These are phyloP conservation scores for Trametes sp. DNA, from an alignment of 1,284 basidiomycete species.

Conservation along the genomic window DNA sequence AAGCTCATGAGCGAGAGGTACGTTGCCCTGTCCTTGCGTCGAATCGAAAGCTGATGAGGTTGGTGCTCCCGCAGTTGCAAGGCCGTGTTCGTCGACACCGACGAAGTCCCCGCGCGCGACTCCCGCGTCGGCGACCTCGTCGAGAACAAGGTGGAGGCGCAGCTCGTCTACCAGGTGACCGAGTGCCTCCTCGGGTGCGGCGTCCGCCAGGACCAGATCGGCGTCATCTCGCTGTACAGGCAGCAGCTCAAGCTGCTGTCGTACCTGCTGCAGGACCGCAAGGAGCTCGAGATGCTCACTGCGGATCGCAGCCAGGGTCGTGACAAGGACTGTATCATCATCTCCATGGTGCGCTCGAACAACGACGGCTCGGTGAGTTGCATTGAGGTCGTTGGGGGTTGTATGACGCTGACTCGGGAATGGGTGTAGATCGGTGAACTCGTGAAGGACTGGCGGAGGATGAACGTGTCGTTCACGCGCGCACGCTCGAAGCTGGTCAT, in stretches of 20 bases:
- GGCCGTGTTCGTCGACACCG: conserved; percentile 95
- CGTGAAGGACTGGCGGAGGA: conserved; percentile 92
- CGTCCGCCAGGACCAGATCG: conserved; percentile 76
- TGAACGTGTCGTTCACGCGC: conserved; percentile 97
- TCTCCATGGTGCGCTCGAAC: conserved; percentile 93
- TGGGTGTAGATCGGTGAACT: conserved; percentile 84
- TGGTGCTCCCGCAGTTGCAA: conserved; percentile 61
- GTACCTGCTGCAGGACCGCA: conserved; percentile 58
- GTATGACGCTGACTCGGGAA: conserved; percentile 14
- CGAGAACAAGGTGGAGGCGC: conserved; percentile 87
- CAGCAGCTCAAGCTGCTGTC: conserved; percentile 93
- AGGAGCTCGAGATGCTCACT: conserved; percentile 87
- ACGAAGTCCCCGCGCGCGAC: conserved; percentile 77
- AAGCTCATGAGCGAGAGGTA: conserved; percentile 72
- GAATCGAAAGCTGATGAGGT: neutral
- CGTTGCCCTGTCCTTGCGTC: conserved; percentile 29
- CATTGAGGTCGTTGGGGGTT: conserved; percentile 5
- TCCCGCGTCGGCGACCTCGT: conserved; percentile 87
- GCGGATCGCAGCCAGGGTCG: conserved; percentile 96
- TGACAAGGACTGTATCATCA: conserved; percentile 95
- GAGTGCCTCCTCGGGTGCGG: conserved; percentile 73
- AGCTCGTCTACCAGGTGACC: conserved; percentile 67
- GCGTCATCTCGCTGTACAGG: conserved; percentile 90
- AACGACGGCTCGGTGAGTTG: conserved; percentile 69
- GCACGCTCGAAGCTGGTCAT: conserved; percentile 91